These are phyloP conservation scores for Penicillium waksmanii DNA, from an alignment of 495 filamentous ascomycete species.

Conservation along the genomic window DNA sequence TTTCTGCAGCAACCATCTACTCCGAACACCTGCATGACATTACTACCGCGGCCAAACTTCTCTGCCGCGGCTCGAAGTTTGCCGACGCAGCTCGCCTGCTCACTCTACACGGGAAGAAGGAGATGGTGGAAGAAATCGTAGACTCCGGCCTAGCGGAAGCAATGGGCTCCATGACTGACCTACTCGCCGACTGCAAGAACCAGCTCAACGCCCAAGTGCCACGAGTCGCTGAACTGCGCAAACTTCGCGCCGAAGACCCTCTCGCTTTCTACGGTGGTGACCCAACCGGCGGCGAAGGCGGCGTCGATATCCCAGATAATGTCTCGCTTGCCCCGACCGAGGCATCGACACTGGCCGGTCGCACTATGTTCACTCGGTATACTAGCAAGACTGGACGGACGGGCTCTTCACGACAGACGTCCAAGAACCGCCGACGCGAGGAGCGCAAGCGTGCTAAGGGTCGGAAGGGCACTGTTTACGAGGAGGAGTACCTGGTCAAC, in stretches of 20 bases:
- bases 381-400: slow-evolving; percentile 85
- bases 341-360: slow-evolving; percentile 70
- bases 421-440: slow-evolving; percentile 80
- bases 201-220: slow-evolving; percentile 85
- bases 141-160: slow-evolving; percentile 79
- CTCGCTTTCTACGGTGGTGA: slow-evolving; percentile 77
- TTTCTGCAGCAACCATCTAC: slow-evolving; percentile 76
- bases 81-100: slow-evolving; percentile 78
- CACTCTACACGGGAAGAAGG: slow-evolving; percentile 50
- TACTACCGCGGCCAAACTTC: slow-evolving; percentile 63
- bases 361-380: slow-evolving; percentile 87
- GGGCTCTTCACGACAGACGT: slow-evolving; percentile 69
- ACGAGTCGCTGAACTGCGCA: slow-evolving; percentile 77
- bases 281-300: slow-evolving; percentile 51
- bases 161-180: slow-evolving; percentile 77
- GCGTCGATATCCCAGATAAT: slow-evolving; percentile 82
- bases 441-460: slow-evolving; percentile 94
- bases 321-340: slow-evolving; percentile 87
- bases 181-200: slow-evolving; percentile 86
- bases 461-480: slow-evolving; percentile 95
- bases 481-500: slow-evolving; percentile 94
- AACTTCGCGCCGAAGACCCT: slow-evolving; percentile 80
- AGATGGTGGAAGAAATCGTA: slow-evolving; percentile 59
- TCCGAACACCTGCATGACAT: slow-evolving; percentile 77
- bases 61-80: slow-evolving; percentile 86